Conservation (phyloP, 2,329 filamentous ascomycete species). For the Geosmithia morbida region DNA sequence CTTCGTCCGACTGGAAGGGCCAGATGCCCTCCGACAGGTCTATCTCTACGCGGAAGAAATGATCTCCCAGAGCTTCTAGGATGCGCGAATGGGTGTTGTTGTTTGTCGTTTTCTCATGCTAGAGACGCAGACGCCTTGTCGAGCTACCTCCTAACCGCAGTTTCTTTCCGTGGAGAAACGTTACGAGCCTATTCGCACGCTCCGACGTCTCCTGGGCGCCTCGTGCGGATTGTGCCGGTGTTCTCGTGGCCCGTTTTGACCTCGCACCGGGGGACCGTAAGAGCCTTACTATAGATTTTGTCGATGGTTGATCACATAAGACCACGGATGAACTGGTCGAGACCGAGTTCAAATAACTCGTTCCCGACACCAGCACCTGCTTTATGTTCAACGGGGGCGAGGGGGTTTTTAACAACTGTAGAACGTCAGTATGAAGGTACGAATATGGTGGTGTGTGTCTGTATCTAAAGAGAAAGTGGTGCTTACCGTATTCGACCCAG, state of each 20-base stretch:
- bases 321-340: constrained; percentile 65
- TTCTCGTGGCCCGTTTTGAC: background rate
- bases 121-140: too few species aligned
- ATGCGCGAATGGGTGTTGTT: too few species aligned
- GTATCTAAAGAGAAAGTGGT: background rate
- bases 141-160: too few species aligned
- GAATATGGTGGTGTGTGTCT: background rate
- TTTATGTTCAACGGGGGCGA: constrained; percentile 54
- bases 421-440: background rate
- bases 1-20: too few species aligned
- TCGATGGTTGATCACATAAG: constrained; percentile 26
- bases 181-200: background rate
- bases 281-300: background rate
- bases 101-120: too few species aligned
- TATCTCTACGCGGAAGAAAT: too few species aligned
- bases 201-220: too few species aligned
- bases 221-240: background rate
- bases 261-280: background rate
- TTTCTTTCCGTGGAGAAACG: background rate
- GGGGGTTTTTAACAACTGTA: constrained; percentile 55
- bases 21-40: too few species aligned
- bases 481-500: constrained; percentile 79
- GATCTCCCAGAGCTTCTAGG: too few species aligned
- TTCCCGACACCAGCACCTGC: constrained; percentile 56
- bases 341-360: constrained; percentile 54